Percentiles rank a stretch among this genome's conserved stretches.
These are phyloP conservation scores for Conidiobolus incongruus DNA, from an alignment of 371 early-diverging fungal species.

Conservation along the genomic window DNA sequence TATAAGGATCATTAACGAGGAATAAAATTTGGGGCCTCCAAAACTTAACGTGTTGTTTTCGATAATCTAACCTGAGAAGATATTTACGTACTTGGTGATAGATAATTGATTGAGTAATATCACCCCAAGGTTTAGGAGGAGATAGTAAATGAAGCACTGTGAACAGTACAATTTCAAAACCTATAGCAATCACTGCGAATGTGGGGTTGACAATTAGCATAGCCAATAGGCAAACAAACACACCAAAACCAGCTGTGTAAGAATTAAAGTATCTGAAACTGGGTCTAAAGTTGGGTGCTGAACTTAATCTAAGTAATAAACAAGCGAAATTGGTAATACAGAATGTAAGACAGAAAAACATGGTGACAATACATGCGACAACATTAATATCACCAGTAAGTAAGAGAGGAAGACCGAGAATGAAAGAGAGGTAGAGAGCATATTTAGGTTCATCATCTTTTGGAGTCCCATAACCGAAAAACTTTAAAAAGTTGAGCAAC, in stretches of 20 bases:
- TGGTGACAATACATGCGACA: slow-evolving; percentile 29
- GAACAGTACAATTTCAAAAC: slow-evolving; percentile 18
- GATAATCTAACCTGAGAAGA: slow-evolving; percentile 24
- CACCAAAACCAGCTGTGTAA: slow-evolving; percentile 27
- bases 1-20: slow-evolving; percentile 22
- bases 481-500: slow-evolving; percentile 11
- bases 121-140: slow-evolving; percentile 35
- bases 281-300: slow-evolving; percentile 39
- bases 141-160: slow-evolving; percentile 26
- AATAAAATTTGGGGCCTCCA: slow-evolving; percentile 41
- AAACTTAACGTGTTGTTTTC: slow-evolving; percentile 34
- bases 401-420: slow-evolving; percentile 20
- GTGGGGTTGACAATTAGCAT: slow-evolving; percentile 24
- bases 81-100: slow-evolving; percentile 46
- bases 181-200: slow-evolving; percentile 17
- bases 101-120: slow-evolving; percentile 31
- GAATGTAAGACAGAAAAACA: slow-evolving; percentile 27
- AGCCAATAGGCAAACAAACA: slow-evolving; percentile 16
- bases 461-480: slow-evolving; percentile 12
- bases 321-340: slow-evolving; percentile 32
- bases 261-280: slow-evolving; percentile 30
- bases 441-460: slow-evolving; percentile 13
- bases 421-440: slow-evolving; percentile 21
- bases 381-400: slow-evolving; percentile 27
- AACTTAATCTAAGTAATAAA: slow-evolving; percentile 25